These are phyloP conservation scores for Ceratocystis alfenasii DNA, from an alignment of 2,329 filamentous ascomycete species.

Conservation along the genomic window DNA sequence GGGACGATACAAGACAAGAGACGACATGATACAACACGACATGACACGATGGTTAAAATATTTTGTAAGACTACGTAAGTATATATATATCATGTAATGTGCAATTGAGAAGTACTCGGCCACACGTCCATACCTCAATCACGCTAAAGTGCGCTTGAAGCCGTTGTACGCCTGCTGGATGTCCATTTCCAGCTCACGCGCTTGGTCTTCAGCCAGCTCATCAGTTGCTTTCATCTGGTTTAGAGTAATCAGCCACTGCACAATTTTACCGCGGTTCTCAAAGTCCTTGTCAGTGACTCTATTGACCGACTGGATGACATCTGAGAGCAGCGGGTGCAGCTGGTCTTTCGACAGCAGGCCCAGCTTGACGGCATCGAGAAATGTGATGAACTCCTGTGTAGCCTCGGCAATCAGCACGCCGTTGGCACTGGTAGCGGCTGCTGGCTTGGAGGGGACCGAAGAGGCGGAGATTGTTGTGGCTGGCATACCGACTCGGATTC, in stretches of 20 bases:
- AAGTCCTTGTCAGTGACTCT: slow-evolving; percentile 94
- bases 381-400: slow-evolving; percentile 97
- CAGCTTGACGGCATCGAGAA: slow-evolving; percentile 86
- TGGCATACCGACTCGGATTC: slow-evolving; percentile 82
- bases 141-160: slow-evolving; percentile 69
- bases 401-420: slow-evolving; percentile 70
- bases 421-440: slow-evolving; percentile 38
- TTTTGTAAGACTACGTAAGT: slow-evolving; percentile 13
- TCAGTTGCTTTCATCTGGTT: slow-evolving; percentile 98
- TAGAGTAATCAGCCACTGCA: slow-evolving; percentile 92
- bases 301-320: slow-evolving; percentile 94
- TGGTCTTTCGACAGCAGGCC: slow-evolving; percentile 90
- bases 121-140: neutral
- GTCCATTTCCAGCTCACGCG: slow-evolving; percentile 78
- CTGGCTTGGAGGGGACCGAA: slow-evolving; percentile 33
- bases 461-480: slow-evolving; percentile 59
- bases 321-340: slow-evolving; percentile 84
- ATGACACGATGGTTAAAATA: too few species aligned
- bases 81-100: neutral
- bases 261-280: slow-evolving; percentile 89
- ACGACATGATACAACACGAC: neutral
- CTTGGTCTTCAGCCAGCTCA: slow-evolving; percentile 75
- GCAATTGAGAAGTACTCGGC: neutral
- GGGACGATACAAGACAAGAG: slow-evolving; percentile 20
- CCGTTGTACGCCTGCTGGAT: slow-evolving; percentile 91